Conservation (phyloP, 1,284 basidiomycete genomes). For the Porogramme epimiltina region DNA sequence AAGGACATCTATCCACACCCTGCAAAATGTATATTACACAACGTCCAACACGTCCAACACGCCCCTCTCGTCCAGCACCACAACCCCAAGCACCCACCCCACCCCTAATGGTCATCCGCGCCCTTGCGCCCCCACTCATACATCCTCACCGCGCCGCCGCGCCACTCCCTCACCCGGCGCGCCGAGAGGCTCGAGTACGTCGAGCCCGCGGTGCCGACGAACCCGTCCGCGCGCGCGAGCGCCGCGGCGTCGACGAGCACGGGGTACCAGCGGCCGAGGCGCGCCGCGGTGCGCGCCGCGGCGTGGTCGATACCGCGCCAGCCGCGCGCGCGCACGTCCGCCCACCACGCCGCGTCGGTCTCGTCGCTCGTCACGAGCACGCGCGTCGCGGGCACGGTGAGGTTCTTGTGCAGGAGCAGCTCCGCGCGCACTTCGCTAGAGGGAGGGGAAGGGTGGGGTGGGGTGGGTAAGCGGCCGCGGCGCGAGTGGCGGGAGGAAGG, state of each 20-base stretch:
- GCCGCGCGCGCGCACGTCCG: constrained; percentile 53
- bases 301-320: constrained; percentile 64
- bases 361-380: constrained; percentile 78
- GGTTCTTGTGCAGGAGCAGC: constrained; percentile 36
- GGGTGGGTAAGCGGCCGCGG: too few species aligned
- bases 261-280: constrained; percentile 62
- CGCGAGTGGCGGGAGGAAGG: background rate
- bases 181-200: constrained; percentile 68
- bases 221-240: constrained; percentile 62
- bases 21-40: too few species aligned
- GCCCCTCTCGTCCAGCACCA: too few species aligned
- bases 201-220: constrained; percentile 68
- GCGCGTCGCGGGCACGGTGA: constrained; percentile 44
- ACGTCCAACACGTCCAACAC: too few species aligned
- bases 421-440: too few species aligned
- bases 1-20: too few species aligned
- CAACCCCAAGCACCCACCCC: too few species aligned
- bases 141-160: constrained; percentile 48
- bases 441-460: background rate
- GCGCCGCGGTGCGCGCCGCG: constrained; percentile 44
- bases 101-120: constrained; percentile 37
- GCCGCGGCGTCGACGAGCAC: constrained; percentile 69
- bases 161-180: constrained; percentile 65
- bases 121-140: constrained; percentile 55
- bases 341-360: constrained; percentile 63